Evolutionary conservation across 306 rosid species (phyloP), one percentile per base, ranked within the genome.

Genomic region (Cicer judaicum): DNA sequence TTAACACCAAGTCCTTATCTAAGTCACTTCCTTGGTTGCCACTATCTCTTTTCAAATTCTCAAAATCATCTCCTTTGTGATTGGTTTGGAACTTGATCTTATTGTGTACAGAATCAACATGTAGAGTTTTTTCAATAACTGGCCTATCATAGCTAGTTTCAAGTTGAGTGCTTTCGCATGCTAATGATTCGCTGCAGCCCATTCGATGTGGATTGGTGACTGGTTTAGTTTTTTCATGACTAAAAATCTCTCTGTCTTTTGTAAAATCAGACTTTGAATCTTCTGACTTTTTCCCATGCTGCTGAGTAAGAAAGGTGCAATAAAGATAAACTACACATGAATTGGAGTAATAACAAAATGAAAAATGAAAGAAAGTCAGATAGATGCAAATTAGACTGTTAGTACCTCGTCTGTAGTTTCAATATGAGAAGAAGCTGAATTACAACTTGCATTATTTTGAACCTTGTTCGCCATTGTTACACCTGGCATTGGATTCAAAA

Each of bases 101-200:
- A 6, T 24, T 24, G 34, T 79, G 85, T 53, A 86, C 80, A 47
- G 87, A 90, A 74, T 94, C 99, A 5, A 94, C 66, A 77, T 88
- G 81, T 15, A 86, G 85, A 81, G 96, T 91, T 89, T 91, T 94
- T 87, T 94, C 98, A 79, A 67, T 84, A 50, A 75, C 71, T 48
- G 85, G 88, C 59, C 88, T 85, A n/a, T 59, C 79, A 49, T 68
- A 76, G 70, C 78, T 80, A 38, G 78, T 41, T 41, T 41, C 44
- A 41, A 6, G 44, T 7, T 0, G 44, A 41, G 9, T 41, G 44
- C 65, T 59, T 12, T 59, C 65, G 7, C 64, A 11, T 9, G 13
- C 64, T 12, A 29, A 29, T 6, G 41, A 11, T 10, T 57, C 64
- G 2, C 41, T 2, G 14, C 41, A 29, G 2, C 41, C 41, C 64